These are phyloP conservation scores for Aspergillus asperescens DNA, from an alignment of 495 filamentous ascomycete species.

Conservation along the genomic window DNA sequence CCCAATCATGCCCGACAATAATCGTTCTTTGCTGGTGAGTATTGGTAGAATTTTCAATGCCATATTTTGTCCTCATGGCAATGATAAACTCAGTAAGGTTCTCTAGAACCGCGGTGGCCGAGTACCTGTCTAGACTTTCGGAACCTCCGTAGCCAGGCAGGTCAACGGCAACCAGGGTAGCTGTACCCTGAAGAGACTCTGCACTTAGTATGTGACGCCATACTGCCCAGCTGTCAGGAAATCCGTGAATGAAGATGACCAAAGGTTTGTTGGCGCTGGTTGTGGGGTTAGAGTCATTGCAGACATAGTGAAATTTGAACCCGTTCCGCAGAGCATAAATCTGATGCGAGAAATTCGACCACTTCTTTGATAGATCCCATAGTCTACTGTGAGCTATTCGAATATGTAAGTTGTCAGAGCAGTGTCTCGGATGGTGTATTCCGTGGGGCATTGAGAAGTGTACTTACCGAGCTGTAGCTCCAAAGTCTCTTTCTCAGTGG, in stretches of 20 bases:
- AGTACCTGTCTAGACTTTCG: conserved; percentile 42
- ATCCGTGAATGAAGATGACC: conserved; percentile 54
- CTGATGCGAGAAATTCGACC: conserved; percentile 38
- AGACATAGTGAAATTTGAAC: conserved; percentile 50
- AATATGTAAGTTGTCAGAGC: not conserved
- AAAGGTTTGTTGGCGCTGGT: conserved; percentile 29
- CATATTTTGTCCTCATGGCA: conserved; percentile 42
- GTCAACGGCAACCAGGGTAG: conserved; percentile 47
- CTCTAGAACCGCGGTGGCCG: conserved; percentile 46
- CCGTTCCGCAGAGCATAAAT: conserved; percentile 45
- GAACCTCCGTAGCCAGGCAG: conserved; percentile 53
- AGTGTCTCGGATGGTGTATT: not conserved
- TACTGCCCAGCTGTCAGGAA: conserved; percentile 52
- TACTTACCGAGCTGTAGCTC: conserved; percentile 39
- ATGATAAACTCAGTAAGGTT: conserved; percentile 46
- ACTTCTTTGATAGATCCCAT: conserved; percentile 43
- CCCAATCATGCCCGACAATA: conserved; percentile 55
- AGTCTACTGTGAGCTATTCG: conserved; percentile 37
- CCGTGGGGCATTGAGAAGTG: not conserved
- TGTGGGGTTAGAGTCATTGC: conserved; percentile 29
- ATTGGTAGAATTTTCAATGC: conserved; percentile 28
- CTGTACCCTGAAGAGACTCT: conserved; percentile 25
- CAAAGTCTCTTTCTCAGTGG: conserved; percentile 32
- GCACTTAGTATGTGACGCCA: conserved; percentile 43
- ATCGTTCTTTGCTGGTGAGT: conserved; percentile 34